A percentile compares a stretch with the other conserved stretches of the same genome.
phyloP scores from a whole-genome alignment of 805 yeast species.

The Candida ipomoeae region DNA sequence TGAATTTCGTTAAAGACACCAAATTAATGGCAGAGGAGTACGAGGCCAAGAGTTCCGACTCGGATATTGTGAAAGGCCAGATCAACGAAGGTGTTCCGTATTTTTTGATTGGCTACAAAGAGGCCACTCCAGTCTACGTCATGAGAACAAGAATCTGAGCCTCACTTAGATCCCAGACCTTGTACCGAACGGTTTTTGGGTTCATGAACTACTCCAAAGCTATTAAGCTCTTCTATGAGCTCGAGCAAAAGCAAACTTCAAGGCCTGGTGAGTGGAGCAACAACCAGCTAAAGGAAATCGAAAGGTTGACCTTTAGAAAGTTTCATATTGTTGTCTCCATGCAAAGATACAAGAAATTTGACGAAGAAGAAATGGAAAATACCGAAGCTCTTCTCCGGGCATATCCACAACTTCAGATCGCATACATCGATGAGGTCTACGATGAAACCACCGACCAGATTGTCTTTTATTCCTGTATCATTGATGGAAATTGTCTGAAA shows the following conservation, averaged over 20 bases:
- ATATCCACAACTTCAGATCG: slow-evolving; percentile 83
- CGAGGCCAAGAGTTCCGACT: slow-evolving; percentile 21
- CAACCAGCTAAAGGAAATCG: slow-evolving; percentile 9
- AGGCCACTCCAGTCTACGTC: slow-evolving; percentile 96
- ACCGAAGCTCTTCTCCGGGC: slow-evolving; percentile 79
- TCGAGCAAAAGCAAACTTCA: slow-evolving; percentile 74
- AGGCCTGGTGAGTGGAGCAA: slow-evolving; percentile 7
- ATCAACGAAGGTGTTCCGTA: slow-evolving; percentile 50
- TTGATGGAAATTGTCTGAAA: slow-evolving; percentile 72
- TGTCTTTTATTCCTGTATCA: slow-evolving; percentile 68
- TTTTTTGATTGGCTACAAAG: slow-evolving; percentile 94
- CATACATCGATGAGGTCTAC: slow-evolving; percentile 88
- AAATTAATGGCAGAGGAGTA: slow-evolving; percentile 87
- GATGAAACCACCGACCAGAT: slow-evolving; percentile 61
- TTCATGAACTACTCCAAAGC: slow-evolving; percentile 98
- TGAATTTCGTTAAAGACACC: slow-evolving; percentile 93
- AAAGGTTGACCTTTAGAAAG: slow-evolving; percentile 74
- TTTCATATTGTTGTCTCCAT: slow-evolving; percentile 78
- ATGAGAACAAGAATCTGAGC: slow-evolving; percentile 98
- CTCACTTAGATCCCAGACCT: slow-evolving; percentile 91
- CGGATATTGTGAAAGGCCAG: background rate
- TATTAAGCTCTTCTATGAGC: slow-evolving; percentile 85
- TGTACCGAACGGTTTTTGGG: slow-evolving; percentile 95
- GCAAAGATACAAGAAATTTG: slow-evolving; percentile 76
- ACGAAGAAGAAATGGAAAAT: slow-evolving; percentile 69